phyloP scores from a whole-genome alignment of 164 flowering plant species.

The Saururus chinensis region DNA sequence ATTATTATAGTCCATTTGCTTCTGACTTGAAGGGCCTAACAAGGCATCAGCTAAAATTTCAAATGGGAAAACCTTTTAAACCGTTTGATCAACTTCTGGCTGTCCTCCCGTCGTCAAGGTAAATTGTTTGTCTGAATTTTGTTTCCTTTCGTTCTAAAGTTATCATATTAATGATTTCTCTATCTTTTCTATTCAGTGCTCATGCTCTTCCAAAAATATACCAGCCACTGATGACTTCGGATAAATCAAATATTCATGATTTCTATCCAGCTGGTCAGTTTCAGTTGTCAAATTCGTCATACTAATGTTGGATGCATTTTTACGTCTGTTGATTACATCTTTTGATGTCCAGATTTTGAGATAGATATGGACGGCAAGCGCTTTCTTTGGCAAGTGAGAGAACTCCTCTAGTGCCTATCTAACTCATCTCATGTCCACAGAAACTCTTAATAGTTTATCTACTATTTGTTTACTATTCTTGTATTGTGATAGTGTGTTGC shows the following conservation, averaged over 20 bases:
- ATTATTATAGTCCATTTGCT: neutral
- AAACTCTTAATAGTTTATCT: too few relatives aligned
- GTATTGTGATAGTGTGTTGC: neutral
- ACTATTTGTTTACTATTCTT: too few relatives aligned
- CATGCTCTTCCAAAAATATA: too few relatives aligned
- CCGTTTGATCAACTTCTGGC: neutral
- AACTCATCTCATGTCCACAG: too few relatives aligned
- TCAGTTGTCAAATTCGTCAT: neutral
- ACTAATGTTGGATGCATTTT: too few relatives aligned
- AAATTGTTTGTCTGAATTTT: too few relatives aligned
- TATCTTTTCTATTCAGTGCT: neutral
- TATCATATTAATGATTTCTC: neutral
- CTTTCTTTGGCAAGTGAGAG: neutral
- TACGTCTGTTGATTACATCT: neutral
- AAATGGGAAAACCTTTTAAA: neutral
- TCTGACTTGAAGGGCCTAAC: neutral
- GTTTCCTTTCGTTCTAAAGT: neutral
- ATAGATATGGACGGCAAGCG: neutral
- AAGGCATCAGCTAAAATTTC: neutral
- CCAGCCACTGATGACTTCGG: too few relatives aligned
- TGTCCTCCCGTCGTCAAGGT: neutral
- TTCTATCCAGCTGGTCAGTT: neutral
- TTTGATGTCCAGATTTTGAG: neutral
- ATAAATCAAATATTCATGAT: too few relatives aligned
- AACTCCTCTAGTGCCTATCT: too few relatives aligned